Base-by-base conservation (phyloP, 2,329 filamentous ascomycete species). In the Teratosphaeria destructans region DNA sequence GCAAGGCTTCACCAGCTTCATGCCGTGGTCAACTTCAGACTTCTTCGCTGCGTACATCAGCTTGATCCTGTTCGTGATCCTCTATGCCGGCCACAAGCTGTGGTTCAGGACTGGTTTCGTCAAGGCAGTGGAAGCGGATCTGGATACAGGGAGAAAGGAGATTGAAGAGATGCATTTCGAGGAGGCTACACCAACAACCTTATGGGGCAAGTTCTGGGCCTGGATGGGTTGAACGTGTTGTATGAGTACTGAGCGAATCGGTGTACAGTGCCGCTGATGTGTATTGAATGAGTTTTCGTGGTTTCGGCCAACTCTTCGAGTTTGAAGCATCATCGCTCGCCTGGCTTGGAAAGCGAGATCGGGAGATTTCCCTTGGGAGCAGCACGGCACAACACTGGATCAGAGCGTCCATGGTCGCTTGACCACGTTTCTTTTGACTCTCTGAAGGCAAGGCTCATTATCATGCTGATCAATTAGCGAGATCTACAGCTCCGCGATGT, bases 31-130 rank as follows among this genome's bases (percentile, higher is more conserved):
- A 61, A 70, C 87, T 0, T 80, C 85, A 6, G 84, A 82, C 6
- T 94, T 93, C 70, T 72, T 93, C 32, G 90, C 90, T 72, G 77
- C 74, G 3, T 92, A 92, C 72, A 84, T 85, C 55, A 90, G 89
- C 80, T 82, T 92, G 56, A 82, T 81, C 5, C 74, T 90, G 1
- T 90, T 89, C 68, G 88, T 87, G 0, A 64, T 85, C 0, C 74
- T 93, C 2, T 92, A 83, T 70, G 52, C 86, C 3, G 83, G 82
- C 5, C 93, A 87, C 85, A 94, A 93, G 72, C 35, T 89, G 60
- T 75, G 85, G 16, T 78, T 81, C 54, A 67, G 72, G 59, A 72
- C 70, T 54, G 69, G 69, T 39, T 74, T 78, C 54, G 68, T 79
- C 62, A 72, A 71, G 8, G 66, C 76, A 3, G 61, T 62, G 5